Evolutionary conservation across 768 basidiomycete genomes (phyloP), one percentile per base, ranked within the genome.

Genomic region (Trametes elegans): DNA sequence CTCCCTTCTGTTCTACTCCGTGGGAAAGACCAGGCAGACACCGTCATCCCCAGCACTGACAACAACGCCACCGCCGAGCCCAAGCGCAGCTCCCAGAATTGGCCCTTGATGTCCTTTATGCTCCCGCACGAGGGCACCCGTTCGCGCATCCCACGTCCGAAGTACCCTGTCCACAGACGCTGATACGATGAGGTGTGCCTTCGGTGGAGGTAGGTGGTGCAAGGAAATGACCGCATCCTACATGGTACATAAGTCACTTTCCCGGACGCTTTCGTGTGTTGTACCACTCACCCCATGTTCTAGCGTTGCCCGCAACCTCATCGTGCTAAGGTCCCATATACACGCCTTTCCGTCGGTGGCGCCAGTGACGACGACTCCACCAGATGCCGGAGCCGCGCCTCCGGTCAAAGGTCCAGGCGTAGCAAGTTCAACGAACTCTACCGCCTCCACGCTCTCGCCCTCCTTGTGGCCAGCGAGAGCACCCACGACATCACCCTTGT

Each of bases 11-110:
- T 9, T 21, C 49, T 63, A 70, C 58, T 77, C 87, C 0, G 88
- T 89, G 3, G 83, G 82, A 64, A 84, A 98, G 29, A 97, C 91
- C 44, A 91, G 76, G 66, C 91, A 93, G 0, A 81, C 74, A 1
- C 91, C 90, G 60, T 98, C 96, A 68, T 99, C 97, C 3, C 93
- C 89, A 0, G 86, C 97, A 66, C 89, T 93, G 52, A 97, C 79
- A 1, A 96, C 77, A 0, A 91, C 83, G 0, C 80, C 79, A 1
- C 90, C 90, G 23, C 79, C 75, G 41, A 84, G 65, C 11, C 85
- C 90, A 1, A 96, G 75, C 0, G 88, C 80, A 0, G 91, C 86
- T 32, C 78, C 81, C 24, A 96, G 80, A 5, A 98, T 79, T 0
- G 89, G 79, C 0, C 80, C 91, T 16, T 75, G 79, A 62, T 98